A percentile compares a stretch with the other conserved stretches of the same genome.
Conservation (phyloP, 148 eudicot species). For the Rhododendron kiyosumense region DNA sequence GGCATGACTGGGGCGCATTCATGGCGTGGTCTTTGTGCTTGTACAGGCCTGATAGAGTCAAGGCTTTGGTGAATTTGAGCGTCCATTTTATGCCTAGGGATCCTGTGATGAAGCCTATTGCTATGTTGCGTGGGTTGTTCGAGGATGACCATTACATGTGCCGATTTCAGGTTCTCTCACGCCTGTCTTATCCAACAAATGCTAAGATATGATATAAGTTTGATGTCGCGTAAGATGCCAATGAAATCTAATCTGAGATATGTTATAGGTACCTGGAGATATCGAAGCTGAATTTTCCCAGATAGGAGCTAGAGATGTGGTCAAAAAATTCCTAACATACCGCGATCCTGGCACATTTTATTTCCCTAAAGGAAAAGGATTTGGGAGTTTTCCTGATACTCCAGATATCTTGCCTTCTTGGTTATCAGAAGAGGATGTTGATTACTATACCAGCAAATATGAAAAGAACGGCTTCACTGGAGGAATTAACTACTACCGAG, state of each 20-base stretch:
- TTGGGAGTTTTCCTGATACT: slow-evolving; percentile 8
- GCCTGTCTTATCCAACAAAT: neutral
- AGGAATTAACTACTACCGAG: slow-evolving; percentile 38
- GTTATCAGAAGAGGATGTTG: slow-evolving; percentile 32
- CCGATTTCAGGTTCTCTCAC: slow-evolving; percentile 11
- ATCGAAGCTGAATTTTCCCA: slow-evolving; percentile 28
- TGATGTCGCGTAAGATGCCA: neutral
- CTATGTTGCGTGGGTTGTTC: neutral
- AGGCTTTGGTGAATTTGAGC: slow-evolving; percentile 14
- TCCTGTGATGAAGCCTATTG: neutral
- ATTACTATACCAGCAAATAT: slow-evolving; percentile 26
- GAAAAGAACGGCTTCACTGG: slow-evolving; percentile 37
- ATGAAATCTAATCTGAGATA: neutral
- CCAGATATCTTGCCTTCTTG: slow-evolving; percentile 22
- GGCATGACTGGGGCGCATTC: slow-evolving; percentile 8
- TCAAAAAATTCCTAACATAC: slow-evolving; percentile 24
- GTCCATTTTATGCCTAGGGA: slow-evolving; percentile 3
- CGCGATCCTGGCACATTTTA: neutral
- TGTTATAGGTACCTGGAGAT: slow-evolving; percentile 28
- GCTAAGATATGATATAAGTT: neutral
- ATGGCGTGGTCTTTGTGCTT: slow-evolving; percentile 13
- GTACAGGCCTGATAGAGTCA: slow-evolving; percentile 15
- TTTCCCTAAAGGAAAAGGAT: neutral
- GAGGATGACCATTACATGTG: slow-evolving; percentile 16
- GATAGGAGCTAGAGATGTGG: slow-evolving; percentile 12